Evolutionary conservation across 768 basidiomycete genomes (phyloP).

Genomic region (Boletus vinaceobasis): DNA sequence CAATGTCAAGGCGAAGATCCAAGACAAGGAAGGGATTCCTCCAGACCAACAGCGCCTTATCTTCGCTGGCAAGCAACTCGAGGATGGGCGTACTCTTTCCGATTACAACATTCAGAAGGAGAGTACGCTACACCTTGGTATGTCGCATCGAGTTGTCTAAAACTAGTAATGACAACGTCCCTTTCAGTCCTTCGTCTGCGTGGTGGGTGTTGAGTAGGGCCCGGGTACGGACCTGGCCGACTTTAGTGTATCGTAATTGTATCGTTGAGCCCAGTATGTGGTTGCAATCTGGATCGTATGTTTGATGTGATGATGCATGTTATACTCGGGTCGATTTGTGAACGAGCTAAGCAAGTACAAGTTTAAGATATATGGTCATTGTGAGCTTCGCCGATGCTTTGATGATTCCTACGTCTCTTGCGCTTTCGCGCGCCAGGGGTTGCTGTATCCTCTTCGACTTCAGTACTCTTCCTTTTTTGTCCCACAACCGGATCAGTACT

Average conservation of each 20-base stretch:
- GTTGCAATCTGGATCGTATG: neutral
- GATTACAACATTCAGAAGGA: conserved; percentile 80
- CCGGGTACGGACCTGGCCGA: no score
- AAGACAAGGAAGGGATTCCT: conserved; percentile 79
- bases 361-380: neutral
- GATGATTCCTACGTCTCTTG: conserved; percentile 23
- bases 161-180: neutral
- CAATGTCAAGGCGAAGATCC: conserved; percentile 75
- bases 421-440: conserved; percentile 8
- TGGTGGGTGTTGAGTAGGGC: conserved; percentile 59
- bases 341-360: neutral
- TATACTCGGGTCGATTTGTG: neutral
- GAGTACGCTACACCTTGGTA: conserved; percentile 60
- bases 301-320: neutral
- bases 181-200: conserved; percentile 67
- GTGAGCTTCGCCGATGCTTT: neutral
- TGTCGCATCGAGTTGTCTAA: neutral
- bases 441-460: neutral
- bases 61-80: conserved; percentile 76
- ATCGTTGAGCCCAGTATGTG: neutral
- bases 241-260: conserved; percentile 5
- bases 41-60: conserved; percentile 79
- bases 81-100: conserved; percentile 73
- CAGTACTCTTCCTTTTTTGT: conserved; percentile 20
- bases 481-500: neutral